Conservation (phyloP, 2,329 filamentous ascomycete species). For the Lecanicillium sp. region DNA sequence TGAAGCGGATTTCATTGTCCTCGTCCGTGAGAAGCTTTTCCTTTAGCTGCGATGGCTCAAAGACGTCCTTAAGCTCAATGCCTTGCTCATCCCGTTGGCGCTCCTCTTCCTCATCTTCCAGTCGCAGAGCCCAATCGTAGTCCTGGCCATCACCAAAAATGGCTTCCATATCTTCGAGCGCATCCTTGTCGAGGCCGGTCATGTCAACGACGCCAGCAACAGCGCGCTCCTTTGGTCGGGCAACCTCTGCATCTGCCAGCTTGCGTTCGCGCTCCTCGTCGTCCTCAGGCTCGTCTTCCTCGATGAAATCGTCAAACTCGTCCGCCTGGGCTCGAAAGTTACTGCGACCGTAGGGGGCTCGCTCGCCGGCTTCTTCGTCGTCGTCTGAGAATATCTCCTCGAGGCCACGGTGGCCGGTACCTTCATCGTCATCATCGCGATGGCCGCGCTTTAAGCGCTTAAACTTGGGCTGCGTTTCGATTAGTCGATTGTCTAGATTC, state of each 20-base stretch:
- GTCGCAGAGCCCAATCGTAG: slow-evolving; percentile 87
- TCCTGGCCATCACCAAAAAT: slow-evolving; percentile 96
- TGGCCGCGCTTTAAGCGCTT: slow-evolving; percentile 94
- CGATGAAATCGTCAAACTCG: slow-evolving; percentile 93
- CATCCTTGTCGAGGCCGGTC: slow-evolving; percentile 81
- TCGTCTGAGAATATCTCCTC: slow-evolving; percentile 95
- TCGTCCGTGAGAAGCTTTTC: slow-evolving; percentile 95
- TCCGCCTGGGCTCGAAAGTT: slow-evolving; percentile 57
- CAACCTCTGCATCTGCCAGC: slow-evolving; percentile 82
- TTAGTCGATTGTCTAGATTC: slow-evolving; percentile 13
- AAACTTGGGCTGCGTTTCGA: slow-evolving; percentile 64
- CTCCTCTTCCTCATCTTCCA: slow-evolving; percentile 80
- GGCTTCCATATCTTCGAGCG: slow-evolving; percentile 89
- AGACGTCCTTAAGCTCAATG: slow-evolving; percentile 93
- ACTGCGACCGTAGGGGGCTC: slow-evolving; percentile 39
- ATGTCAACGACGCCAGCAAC: slow-evolving; percentile 67
- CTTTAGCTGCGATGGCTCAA: slow-evolving; percentile 88
- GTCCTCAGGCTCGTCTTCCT: slow-evolving; percentile 90
- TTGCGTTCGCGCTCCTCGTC: slow-evolving; percentile 69
- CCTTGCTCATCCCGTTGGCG: slow-evolving; percentile 72
- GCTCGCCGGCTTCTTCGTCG: slow-evolving; percentile 64
- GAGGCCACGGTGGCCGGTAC: slow-evolving; percentile 61
- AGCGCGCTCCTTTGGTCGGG: slow-evolving; percentile 66
- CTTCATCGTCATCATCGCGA: slow-evolving; percentile 61
- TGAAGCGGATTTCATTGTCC: slow-evolving; percentile 82